These are phyloP conservation scores for Marasmius oreades DNA, from an alignment of 1,284 basidiomycete species.

Conservation along the genomic window DNA sequence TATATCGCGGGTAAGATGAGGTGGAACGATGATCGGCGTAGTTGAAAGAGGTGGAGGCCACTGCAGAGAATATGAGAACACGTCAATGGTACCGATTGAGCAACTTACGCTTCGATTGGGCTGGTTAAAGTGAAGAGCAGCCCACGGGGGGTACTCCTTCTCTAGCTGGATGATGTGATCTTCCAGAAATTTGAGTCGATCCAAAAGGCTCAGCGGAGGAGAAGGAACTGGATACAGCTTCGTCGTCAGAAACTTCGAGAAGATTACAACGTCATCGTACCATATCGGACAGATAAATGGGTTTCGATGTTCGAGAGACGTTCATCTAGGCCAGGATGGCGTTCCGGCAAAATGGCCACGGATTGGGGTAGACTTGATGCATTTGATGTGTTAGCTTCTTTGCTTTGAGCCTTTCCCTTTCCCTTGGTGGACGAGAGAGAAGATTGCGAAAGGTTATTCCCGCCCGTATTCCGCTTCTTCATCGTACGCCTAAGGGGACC, in stretches of 20 bases:
- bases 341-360: slow-evolving; percentile 31
- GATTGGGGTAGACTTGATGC: slow-evolving; percentile 23
- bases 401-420: slow-evolving; percentile 18
- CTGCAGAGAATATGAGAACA: slow-evolving; percentile 31
- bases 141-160: slow-evolving; percentile 79
- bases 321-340: slow-evolving; percentile 58
- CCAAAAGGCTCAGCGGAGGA: slow-evolving; percentile 56
- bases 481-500: slow-evolving; percentile 67
- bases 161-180: slow-evolving; percentile 72
- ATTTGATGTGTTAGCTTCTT: slow-evolving; percentile 12
- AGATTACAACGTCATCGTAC: slow-evolving; percentile 32
- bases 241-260: not conserved
- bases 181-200: slow-evolving; percentile 66
- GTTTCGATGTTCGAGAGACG: slow-evolving; percentile 62
- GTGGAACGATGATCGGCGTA: slow-evolving; percentile 69
- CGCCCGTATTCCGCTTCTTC: slow-evolving; percentile 15
- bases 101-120: slow-evolving; percentile 70
- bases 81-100: not conserved
- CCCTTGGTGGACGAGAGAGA: slow-evolving; percentile 11
- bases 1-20: slow-evolving; percentile 38
- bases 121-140: slow-evolving; percentile 78
- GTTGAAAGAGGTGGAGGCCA: slow-evolving; percentile 77
- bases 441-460: not conserved
- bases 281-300: slow-evolving; percentile 70
- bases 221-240: slow-evolving; percentile 55